Base-by-base conservation (phyloP, 495 filamentous ascomycete species). In the Pseudevernia furfuracea region DNA sequence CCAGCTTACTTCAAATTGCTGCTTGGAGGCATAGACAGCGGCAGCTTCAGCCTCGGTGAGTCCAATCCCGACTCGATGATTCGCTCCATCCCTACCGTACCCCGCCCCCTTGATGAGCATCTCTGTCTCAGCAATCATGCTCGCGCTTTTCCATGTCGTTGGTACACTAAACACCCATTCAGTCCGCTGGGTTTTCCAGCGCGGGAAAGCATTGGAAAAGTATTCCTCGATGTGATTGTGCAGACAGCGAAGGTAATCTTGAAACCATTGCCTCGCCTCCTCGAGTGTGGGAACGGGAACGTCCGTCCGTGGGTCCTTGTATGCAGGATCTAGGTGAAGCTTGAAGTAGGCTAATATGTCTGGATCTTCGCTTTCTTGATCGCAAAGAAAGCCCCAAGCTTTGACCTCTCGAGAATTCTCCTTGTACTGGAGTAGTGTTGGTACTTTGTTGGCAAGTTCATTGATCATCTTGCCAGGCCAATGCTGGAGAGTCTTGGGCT, bases 41-140 rank as follows among this genome's bases (percentile, higher is more conserved):
- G 85, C 85, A 7, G 86, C 86, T 71, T 89, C 86, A 6, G 86
- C 84, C 70, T 89, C 86, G 0, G 86, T 89, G 21, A 88, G 71
- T n/a, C 84, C 83, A 49, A 89, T 84, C n/a, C 67, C 70, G 2
- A 80, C 80, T 8, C 71, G 73, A 70, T 86, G 82, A 23, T 71
- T 71, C 0, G 63, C 59, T 3, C 75, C 74, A 44, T 78, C 77
- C 6, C 67, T 66, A 11, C 80, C 80, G 28, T 82, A 83, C 4
- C 85, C 82, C 6, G 82, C 82, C 7, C 71, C 66, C 25, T 73
- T 59, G 30, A 87, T 77, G 32, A 84, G 76, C 11, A 61, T 65
- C 66, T 79, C 76, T 60, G 83, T 87, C 61, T 78, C 73, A 68
- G 84, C 81, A 53, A 89, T 79, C 60, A 83, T 82, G 4, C 77